Percentiles rank a stretch among this genome's conserved stretches.
Conservation (phyloP, 1,284 basidiomycete species). For the Blastosporella zonata region DNA sequence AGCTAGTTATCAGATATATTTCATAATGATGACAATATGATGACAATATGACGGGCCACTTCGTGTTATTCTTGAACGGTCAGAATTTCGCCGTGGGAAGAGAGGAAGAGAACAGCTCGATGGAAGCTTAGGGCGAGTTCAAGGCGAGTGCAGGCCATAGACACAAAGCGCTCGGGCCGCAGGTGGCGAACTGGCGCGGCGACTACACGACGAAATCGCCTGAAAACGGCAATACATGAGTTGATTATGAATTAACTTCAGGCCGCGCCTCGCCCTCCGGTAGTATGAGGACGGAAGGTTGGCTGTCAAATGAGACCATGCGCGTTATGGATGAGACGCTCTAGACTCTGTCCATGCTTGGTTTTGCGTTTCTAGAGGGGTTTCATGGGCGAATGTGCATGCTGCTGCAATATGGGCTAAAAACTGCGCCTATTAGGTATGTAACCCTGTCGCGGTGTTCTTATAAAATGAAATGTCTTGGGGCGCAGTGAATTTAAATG, state of each 20-base stretch:
- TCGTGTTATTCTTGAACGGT: neutral
- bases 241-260: neutral
- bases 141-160: neutral
- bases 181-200: neutral
- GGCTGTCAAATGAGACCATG: neutral
- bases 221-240: neutral
- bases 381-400: neutral
- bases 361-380: neutral
- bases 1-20: too few species aligned
- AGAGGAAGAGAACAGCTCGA: neutral
- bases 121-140: neutral
- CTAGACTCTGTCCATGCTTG: neutral
- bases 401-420: neutral
- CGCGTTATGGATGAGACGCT: constrained; percentile 2
- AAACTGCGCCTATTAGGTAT: neutral
- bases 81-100: neutral
- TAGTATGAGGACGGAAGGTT: neutral
- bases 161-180: too few species aligned
- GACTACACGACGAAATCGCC: neutral
- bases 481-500: neutral
- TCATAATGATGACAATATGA: too few species aligned
- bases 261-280: neutral
- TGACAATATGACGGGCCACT: too few species aligned
- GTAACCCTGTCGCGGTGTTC: constrained; percentile 2
- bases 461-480: constrained; percentile 2